Evolutionary conservation across 2,329 filamentous ascomycete genomes (phyloP).

Genomic region (Pleoardoris graminearum): DNA sequence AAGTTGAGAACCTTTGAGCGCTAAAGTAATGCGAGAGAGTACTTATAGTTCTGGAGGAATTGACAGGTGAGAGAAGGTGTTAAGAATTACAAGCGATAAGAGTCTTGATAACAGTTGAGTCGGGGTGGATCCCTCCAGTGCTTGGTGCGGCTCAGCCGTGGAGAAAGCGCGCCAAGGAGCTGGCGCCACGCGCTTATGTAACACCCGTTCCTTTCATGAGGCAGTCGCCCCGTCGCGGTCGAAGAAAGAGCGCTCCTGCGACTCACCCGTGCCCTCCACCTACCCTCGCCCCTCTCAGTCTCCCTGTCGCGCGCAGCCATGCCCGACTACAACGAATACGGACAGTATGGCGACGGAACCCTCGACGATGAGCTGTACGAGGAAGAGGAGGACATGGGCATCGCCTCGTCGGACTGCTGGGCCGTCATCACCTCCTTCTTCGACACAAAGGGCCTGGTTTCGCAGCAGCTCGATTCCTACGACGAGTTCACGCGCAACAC

Average conservation of each 20-base stretch:
- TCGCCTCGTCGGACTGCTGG: slow-evolving; percentile 98
- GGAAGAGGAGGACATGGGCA: slow-evolving; percentile 61
- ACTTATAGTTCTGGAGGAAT: too few species aligned
- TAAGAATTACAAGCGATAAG: too few species aligned
- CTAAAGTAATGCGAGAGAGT: too few species aligned
- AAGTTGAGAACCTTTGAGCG: too few species aligned
- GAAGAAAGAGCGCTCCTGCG: slow-evolving; percentile 8
- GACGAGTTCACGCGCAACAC: slow-evolving; percentile 95
- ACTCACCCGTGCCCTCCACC: background rate
- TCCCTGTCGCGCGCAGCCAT: slow-evolving; percentile 41
- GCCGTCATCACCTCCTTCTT: slow-evolving; percentile 97
- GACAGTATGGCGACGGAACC: background rate
- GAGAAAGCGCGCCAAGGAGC: background rate
- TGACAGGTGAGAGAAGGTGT: too few species aligned
- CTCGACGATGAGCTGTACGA: slow-evolving; percentile 61
- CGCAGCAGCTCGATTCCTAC: slow-evolving; percentile 97
- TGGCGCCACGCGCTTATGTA: slow-evolving; percentile 1
- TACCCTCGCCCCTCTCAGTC: background rate
- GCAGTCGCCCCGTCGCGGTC: slow-evolving; percentile 2
- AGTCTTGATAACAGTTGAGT: too few species aligned
- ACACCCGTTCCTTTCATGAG: slow-evolving; percentile 3
- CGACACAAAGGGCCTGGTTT: slow-evolving; percentile 91
- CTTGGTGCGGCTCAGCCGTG: background rate
- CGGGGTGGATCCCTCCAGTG: background rate
- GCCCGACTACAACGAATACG: slow-evolving; percentile 67